A percentile compares a stretch with the other conserved stretches of the same genome.
These are phyloP conservation scores for Borealophlyctis nickersoniae DNA, from an alignment of 192 early-diverging fungal species.

Conservation along the genomic window DNA sequence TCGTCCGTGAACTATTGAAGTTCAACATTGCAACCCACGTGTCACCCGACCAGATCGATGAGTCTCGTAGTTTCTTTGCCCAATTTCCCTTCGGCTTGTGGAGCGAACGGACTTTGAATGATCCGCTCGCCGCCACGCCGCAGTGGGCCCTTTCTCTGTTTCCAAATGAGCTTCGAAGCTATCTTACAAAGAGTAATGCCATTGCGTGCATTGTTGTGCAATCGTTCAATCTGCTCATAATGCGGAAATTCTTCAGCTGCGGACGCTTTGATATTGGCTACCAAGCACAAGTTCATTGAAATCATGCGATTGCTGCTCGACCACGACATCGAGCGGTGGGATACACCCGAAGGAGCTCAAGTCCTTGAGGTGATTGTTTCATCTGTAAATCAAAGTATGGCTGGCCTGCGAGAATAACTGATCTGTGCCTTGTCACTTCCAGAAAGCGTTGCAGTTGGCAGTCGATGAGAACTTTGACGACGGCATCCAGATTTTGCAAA, in stretches of 20 bases:
- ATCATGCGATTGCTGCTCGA: conserved; percentile 13
- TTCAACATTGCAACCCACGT: conserved; percentile 21
- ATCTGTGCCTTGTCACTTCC: not conserved
- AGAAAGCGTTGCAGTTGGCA: conserved; percentile 8
- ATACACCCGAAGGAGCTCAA: conserved; percentile 8
- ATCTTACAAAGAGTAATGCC: conserved; percentile 10
- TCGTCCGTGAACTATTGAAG: conserved; percentile 8
- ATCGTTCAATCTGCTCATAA: not conserved
- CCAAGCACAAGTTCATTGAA: conserved; percentile 8
- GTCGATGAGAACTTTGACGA: conserved; percentile 10
- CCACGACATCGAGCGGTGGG: conserved; percentile 12
- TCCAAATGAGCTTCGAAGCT: conserved; percentile 8
- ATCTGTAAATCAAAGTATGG: no score
- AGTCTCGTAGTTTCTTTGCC: no score
- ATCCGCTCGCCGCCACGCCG: not conserved
- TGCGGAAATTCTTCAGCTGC: not conserved
- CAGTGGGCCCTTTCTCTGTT: conserved; percentile 12
- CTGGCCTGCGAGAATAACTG: no score
- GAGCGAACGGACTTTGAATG: not conserved
- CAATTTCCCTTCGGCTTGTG: no score
- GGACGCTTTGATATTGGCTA: conserved; percentile 12
- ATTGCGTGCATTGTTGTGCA: no score
- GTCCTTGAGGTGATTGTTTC: conserved; percentile 7
- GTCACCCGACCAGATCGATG: no score
- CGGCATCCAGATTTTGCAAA: not conserved